Base-by-base conservation (phyloP, 495 filamentous ascomycete species). In the Hypoxylon fragiforme region DNA sequence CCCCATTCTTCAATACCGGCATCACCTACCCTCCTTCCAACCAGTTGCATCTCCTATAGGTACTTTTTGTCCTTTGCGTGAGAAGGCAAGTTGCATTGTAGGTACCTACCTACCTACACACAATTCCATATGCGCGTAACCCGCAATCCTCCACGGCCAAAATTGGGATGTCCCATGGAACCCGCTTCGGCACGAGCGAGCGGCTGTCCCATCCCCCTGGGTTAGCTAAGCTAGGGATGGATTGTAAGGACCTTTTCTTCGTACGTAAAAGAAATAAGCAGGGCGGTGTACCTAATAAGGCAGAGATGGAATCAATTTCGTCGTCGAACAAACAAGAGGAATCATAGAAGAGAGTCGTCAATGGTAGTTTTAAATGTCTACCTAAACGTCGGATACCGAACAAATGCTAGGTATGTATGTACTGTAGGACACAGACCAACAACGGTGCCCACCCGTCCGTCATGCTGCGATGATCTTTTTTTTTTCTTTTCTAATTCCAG, bases 241-340 rank as follows among this genome's bases (percentile, higher is more conserved):
- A 7, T 24, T 36, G 4, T 4, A 28, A 44, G 15, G 20, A 34
- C 14, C 28, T 28, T 9, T 28, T 35, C 16, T 36, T 44, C 58
- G 48, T 20, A 50, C 32, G 52, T 49, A 48, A 53, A 19, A 42
- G 4, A 9, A 40, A 52, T 19, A 31, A 52, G n/a, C n/a, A n/a
- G n/a, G 43, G 52, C 52, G 52, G 58, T 62, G 52, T 49, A 28
- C 24, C 24, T 28, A 9, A 4, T 28, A 28, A 28, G 24, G 24
- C 9, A 28, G 24, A 28, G 4, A 28, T 4, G 9, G 4, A 28
- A 57, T n/a, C 41, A 28, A 41, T 19, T 3, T 39, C 22, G 39
- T 43, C 35, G 42, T 46, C 44, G 26, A 36, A 32, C 41, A 43
- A 42, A 34, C 44, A 16, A 51, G 4, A 22, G 16, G 18, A 20